Base-by-base conservation (phyloP, 176 grass and related monocot species). In the Saccharum officinarum region DNA sequence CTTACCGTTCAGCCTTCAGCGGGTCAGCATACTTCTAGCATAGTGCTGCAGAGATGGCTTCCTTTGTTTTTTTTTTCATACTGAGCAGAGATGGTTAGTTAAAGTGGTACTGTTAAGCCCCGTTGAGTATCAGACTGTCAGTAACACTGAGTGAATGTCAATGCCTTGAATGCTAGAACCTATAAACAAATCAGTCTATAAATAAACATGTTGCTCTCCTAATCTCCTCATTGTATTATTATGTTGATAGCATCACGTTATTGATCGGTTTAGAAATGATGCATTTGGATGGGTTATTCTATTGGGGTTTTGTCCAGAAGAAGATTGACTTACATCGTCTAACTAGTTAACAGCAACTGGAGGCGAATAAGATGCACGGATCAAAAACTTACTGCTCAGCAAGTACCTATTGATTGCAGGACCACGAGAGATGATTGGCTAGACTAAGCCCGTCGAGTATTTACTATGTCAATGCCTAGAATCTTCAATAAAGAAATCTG, bases 401-500 rank as follows among this genome's bases (percentile, higher is more conserved):
- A 61, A 23, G 22, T 11, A 61, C 57, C 50, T 54, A 54, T 54
- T 16, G 8, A 6, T 17, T 52, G 47, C n/a, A 61, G 22, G 57
- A 61, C n/a, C 57, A 61, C 8, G 55, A 60, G 9, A 25, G 50
- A 60, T 23, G 22, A 3, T 60, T 60, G 22, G 22, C n/a, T 25
- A 59, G 54, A 61, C 57, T 20, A 52, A 50, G 47, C 47, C 4
- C 47, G 4, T 50, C 47, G 4, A 17, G 15, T 52, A 52, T 52
- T 52, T 52, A 52, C 49, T 60, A 63, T 63, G 23, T 42, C 73
- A 23, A 68, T 69, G 62, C 45, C 62, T 22, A 77, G 34, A 85
- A 69, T 25, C n/a, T n/a, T 42, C 23, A 23, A 14, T 28, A 57
- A 59, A 18, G 3, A 78, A 44, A 59, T 8, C 10, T 22, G 12